Evolutionary conservation across 768 basidiomycete species (phyloP).

Genomic region (Leccinum boreale): DNA sequence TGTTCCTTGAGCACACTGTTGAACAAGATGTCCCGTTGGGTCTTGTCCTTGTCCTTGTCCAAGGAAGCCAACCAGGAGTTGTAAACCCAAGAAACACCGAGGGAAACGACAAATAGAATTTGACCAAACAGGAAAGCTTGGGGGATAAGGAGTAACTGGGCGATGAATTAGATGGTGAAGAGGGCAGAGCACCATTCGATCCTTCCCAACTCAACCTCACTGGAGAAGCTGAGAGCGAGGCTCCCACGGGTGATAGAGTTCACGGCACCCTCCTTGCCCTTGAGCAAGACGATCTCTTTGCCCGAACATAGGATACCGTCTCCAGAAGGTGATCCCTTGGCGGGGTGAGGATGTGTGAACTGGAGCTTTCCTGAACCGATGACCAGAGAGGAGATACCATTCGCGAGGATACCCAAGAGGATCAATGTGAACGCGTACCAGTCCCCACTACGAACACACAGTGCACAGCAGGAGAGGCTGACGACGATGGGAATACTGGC

Average conservation of each 20-base stretch:
- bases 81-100: constrained; percentile 26
- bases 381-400: constrained; percentile 15
- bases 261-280: constrained; percentile 10
- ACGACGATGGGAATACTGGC: constrained; percentile 14
- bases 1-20: background rate
- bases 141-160: constrained; percentile 26
- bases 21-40: constrained; percentile 7
- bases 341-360: constrained; percentile 14
- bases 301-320: constrained; percentile 19
- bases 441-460: constrained; percentile 4
- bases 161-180: constrained; percentile 21
- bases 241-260: constrained; percentile 4
- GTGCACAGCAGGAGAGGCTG: constrained; percentile 1
- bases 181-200: constrained; percentile 15
- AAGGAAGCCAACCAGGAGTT: constrained; percentile 26
- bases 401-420: constrained; percentile 26
- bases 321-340: constrained; percentile 15
- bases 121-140: constrained; percentile 11
- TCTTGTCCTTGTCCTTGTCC: constrained; percentile 21
- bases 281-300: constrained; percentile 1
- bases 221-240: background rate
- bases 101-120: constrained; percentile 23
- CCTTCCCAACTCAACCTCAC: background rate
- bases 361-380: constrained; percentile 19
- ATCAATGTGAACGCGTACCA: constrained; percentile 27